Base-by-base conservation (phyloP, 169 alveolate genomes). In the Blepharisma undulans region DNA sequence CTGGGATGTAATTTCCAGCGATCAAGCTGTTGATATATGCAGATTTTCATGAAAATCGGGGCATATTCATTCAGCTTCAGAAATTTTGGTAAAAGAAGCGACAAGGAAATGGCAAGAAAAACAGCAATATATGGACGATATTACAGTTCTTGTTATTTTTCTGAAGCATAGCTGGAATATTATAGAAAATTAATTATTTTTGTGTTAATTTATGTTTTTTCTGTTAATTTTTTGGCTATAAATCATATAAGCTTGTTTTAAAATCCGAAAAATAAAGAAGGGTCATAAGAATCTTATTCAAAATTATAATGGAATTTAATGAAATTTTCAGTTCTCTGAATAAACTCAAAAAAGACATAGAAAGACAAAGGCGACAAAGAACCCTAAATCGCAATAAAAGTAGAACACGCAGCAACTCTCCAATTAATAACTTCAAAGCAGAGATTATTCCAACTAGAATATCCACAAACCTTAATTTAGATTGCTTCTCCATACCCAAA, bases 1-100 rank as follows among this genome's bases (percentile, higher is more conserved):
- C n/a, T 88, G 92, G 59, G 92, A 88, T 21, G 61, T 76, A 30
- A 27, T 88, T n/a, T 22, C 27, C 71, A 88, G 77, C 34, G 25
- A 76, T 0, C 60, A 88, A 76, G 92, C 59, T 36, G 92, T 88
- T 5, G 79, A 88, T 19, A 22, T 88, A 19, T 22, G 74, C n/a
- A 29, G 29, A 19, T 61, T 25, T 22, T 60, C 72, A 1, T 71
- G 91, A 66, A 48, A 61, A 36, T 21, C 33, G 6, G 89, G 89
- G 1, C 71, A 60, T 22, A 22, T 72, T 0, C 30, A 60, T 4
- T 19, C 22, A 25, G 80, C 84, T 71, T 21, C 76, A 7, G 80
- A 66, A 66, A 71, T 25, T 21, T 36, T 86, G 34, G 36, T n/a
- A 6, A 86, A 72, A 21, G 48, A 66, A 19, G 80, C 91, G 2